Conservation (phyloP, 2,329 filamentous ascomycete genomes). For the Cladosporium halotolerans region DNA sequence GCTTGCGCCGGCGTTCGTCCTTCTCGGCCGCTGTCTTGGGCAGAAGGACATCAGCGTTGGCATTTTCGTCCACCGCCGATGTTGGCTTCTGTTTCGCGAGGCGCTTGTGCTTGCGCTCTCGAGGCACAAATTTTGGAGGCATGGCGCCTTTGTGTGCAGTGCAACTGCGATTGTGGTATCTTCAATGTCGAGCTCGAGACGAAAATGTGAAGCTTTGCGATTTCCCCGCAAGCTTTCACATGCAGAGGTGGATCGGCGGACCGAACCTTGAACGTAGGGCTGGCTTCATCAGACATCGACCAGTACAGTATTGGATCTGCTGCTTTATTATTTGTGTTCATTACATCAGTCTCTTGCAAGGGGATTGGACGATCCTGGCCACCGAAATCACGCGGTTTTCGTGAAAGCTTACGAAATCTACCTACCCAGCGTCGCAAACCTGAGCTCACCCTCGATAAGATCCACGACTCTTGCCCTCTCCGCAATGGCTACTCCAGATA, state of each 20-base stretch:
- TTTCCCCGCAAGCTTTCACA: conserved; percentile 12
- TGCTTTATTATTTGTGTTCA: no score
- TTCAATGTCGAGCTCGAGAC: not conserved
- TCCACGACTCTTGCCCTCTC: not conserved
- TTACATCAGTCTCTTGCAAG: no score
- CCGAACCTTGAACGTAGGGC: conserved; percentile 3
- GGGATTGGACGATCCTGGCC: no score
- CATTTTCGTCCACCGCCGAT: conserved; percentile 35
- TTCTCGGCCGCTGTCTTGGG: conserved; percentile 47
- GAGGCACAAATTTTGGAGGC: conserved; percentile 46
- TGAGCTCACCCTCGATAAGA: not conserved
- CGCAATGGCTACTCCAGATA: conserved; percentile 13
- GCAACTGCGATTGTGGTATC: not conserved
- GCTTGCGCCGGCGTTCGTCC: conserved; percentile 45
- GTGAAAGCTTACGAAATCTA: not conserved
- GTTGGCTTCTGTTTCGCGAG: conserved; percentile 50
- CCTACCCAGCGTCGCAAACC: not conserved
- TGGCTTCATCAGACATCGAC: not conserved
- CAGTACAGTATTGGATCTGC: not conserved
- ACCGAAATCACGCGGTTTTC: no score
- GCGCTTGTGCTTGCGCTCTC: conserved; percentile 56
- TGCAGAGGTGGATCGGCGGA: conserved; percentile 1
- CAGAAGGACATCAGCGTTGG: conserved; percentile 47
- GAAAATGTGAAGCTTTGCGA: conserved; percentile 9
- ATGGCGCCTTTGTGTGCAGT: conserved; percentile 19